Evolutionary conservation across 768 basidiomycete genomes (phyloP).

Genomic region (Kwoniella sp.): DNA sequence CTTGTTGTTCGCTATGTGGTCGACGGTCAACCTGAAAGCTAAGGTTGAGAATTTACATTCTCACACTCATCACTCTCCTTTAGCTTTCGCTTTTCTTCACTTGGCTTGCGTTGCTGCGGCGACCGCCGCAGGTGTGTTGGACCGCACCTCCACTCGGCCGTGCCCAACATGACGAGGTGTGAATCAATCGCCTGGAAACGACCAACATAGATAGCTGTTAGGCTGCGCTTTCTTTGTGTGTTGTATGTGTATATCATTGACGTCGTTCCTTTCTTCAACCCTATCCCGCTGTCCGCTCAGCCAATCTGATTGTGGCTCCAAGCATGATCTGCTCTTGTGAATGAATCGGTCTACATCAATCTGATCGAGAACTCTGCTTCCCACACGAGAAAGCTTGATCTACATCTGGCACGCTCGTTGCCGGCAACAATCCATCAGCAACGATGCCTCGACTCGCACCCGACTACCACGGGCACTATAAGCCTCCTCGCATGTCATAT

Average conservation of each 20-base stretch:
- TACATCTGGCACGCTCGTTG: not conserved
- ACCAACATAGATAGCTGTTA: not conserved
- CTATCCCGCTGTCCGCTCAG: not conserved
- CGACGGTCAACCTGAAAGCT: no score
- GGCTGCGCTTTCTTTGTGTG: not conserved
- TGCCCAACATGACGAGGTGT: no score
- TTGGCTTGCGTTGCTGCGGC: no score
- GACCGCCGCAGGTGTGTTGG: no score
- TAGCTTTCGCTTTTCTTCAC: no score
- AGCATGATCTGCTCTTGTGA: not conserved
- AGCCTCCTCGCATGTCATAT: constrained; percentile 36
- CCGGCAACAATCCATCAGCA: constrained; percentile 12
- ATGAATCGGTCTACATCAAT: not conserved
- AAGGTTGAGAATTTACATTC: no score
- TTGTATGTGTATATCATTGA: not conserved
- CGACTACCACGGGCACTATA: constrained; percentile 21
- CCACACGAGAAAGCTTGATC: not conserved
- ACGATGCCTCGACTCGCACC: constrained; percentile 25
- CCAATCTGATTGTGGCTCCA: not conserved
- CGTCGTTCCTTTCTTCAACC: not conserved
- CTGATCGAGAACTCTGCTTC: no score
- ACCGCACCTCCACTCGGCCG: no score
- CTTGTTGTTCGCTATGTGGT: no score
- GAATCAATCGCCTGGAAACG: no score
- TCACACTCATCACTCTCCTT: no score